Conservation (phyloP, 371 early-diverging fungal species). For the Apophysomyces ossiformis region DNA sequence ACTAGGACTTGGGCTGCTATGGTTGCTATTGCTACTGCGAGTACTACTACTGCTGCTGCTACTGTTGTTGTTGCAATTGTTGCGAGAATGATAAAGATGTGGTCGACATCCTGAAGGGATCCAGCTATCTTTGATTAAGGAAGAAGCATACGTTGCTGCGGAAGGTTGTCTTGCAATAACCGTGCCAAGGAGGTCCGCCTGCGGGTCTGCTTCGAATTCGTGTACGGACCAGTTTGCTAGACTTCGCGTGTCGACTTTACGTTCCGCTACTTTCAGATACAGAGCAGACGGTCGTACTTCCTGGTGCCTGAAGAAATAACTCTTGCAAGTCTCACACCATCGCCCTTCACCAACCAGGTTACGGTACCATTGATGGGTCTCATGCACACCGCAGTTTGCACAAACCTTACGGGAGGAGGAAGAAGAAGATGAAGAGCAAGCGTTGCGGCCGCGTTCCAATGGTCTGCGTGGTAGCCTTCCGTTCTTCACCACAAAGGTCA, state of each 20-base stretch:
- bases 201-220: neutral
- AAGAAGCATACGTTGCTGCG: neutral
- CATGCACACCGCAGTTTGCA: conserved; percentile 46
- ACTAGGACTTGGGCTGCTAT: conserved; percentile 3
- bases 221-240: conserved; percentile 34
- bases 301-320: conserved; percentile 45
- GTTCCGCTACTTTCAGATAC: conserved; percentile 50
- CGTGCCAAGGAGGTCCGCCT: conserved; percentile 21
- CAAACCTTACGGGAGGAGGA: conserved; percentile 32
- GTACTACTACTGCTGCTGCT: conserved; percentile 3
- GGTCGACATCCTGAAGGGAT: conserved; percentile 20
- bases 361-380: conserved; percentile 56
- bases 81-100: conserved; percentile 15
- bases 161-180: neutral
- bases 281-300: conserved; percentile 43
- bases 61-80: conserved; percentile 1
- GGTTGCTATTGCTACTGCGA: conserved; percentile 4
- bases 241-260: conserved; percentile 45
- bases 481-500: conserved; percentile 43
- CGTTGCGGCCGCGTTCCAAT: neutral
- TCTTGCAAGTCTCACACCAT: conserved; percentile 57
- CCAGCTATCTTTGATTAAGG: neutral
- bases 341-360: conserved; percentile 46
- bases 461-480: conserved; percentile 21
- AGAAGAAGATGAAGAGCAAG: neutral